A percentile compares a stretch with the other conserved stretches of the same genome.
phyloP scores from a whole-genome alignment of 495 filamentous ascomycete species.

The Cladorrhinum samala region DNA sequence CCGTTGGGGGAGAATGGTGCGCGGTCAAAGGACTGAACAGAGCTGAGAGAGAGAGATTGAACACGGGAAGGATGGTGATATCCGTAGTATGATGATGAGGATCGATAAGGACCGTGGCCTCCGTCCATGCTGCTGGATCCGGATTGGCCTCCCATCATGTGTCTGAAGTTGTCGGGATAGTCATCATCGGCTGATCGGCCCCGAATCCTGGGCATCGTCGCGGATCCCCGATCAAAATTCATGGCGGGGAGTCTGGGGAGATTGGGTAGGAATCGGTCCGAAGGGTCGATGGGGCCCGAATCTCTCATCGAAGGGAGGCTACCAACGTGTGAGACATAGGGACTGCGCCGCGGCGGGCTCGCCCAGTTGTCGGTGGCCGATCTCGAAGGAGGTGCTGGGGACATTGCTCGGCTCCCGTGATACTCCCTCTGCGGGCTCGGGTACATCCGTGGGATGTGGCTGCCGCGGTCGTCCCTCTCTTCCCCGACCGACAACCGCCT shows the following conservation, averaged over 20 bases:
- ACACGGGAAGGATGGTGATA: constrained; percentile 32
- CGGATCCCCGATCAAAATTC: constrained; percentile 18
- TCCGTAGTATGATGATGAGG: constrained; percentile 9
- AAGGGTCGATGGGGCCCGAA: constrained; percentile 13
- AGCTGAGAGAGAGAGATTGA: constrained; percentile 33
- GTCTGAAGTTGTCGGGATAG: constrained; percentile 17
- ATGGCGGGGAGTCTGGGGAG: constrained; percentile 29
- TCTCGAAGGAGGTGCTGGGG: constrained; percentile 17
- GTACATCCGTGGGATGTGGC: constrained; percentile 31
- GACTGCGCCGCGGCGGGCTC: constrained; percentile 21
- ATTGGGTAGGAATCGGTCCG: constrained; percentile 20
- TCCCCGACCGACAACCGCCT: constrained; percentile 27
- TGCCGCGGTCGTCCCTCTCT: constrained; percentile 24
- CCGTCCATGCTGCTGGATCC: constrained; percentile 14
- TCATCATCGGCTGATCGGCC: constrained; percentile 18
- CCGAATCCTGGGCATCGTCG: constrained; percentile 16
- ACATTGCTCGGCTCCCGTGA: constrained; percentile 16
- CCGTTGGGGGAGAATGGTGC: constrained; percentile 26
- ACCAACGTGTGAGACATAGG: constrained; percentile 16
- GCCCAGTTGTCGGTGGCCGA: constrained; percentile 26
- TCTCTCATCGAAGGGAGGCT: constrained; percentile 22
- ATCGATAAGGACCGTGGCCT: constrained; percentile 17
- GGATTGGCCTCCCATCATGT: constrained; percentile 11
- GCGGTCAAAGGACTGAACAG: constrained; percentile 25
- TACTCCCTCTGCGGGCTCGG: constrained; percentile 17